Base-by-base conservation (phyloP, 169 alveolate species). In the Pseudocohnilembus persalinus region DNA sequence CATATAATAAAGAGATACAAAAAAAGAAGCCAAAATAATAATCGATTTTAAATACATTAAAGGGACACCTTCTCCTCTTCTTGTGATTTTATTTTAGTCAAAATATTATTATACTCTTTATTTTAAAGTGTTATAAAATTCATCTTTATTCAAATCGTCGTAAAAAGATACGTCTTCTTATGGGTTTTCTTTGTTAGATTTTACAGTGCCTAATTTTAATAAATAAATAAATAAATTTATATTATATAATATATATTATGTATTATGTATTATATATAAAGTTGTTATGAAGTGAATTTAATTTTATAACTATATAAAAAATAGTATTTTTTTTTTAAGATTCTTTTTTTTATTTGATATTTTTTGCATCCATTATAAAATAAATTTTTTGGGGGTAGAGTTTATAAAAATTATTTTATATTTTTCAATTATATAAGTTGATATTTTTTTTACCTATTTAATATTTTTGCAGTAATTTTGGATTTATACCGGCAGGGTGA, bases 361-460 rank as follows among this genome's bases (percentile, higher is more conserved):
- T 94, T 65, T 89, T 77, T 76, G 85, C 84, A 33, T 89, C 86
- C 20, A 92, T 68, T 26, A 74, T 88, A n/a, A 76, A 35, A 80
- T 90, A 92, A 68, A 92, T 89, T 1, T 78, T 79, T 31, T 91
- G 92, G 31, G 89, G 91, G 90, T 90, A 90, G 4, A 83, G 74
- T 74, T 92, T n/a, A n/a, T n/a, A n/a, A n/a, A n/a, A n/a, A n/a
- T n/a, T n/a, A n/a, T n/a, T n/a, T n/a, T n/a, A n/a, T n/a, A n/a
- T n/a, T n/a, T n/a, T n/a, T n/a, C n/a, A 90, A 76, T 88, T 88
- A 80, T 88, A 89, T 29, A 82, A 74, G 80, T 90, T 88, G 73
- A 89, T 93, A 63, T 93, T 83, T 30, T 89, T 91, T 31, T 87
- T 83, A 26, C 94, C 96, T 63, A 91, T 90, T 29, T 77, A 30